Evolutionary conservation across 306 rosid species (phyloP).

Genomic region (Cotoneaster glaucophyllus): DNA sequence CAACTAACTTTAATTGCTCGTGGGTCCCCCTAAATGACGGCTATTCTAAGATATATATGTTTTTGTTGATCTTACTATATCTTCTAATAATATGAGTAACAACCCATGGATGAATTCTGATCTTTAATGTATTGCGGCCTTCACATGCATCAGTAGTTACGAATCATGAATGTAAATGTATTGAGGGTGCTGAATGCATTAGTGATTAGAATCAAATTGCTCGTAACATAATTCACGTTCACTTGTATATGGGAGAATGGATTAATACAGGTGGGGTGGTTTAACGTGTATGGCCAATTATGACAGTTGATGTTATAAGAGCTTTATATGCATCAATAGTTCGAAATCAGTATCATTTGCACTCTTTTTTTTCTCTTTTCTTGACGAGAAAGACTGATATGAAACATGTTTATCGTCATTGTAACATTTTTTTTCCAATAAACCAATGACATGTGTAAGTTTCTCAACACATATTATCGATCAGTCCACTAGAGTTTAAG

Average conservation of each 20-base stretch:
- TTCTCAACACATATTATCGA: background rate
- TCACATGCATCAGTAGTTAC: background rate
- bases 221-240: background rate
- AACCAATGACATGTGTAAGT: background rate
- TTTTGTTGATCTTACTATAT: no score
- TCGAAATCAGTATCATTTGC: no score
- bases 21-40: background rate
- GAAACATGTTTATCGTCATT: fast-evolving
- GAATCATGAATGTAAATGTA: no score
- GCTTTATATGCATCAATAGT: no score
- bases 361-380: no score
- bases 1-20: background rate
- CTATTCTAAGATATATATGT: background rate
- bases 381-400: no score
- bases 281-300: no score
- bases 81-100: no score
- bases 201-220: background rate
- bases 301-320: no score
- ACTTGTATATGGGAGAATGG: background rate
- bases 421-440: no score
- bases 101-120: no score
- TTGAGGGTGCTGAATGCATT: background rate
- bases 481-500: background rate
- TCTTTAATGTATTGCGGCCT: background rate
- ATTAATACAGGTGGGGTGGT: no score